Conservation (phyloP, 2,329 filamentous ascomycete species). For the Ilyonectria destructans region DNA sequence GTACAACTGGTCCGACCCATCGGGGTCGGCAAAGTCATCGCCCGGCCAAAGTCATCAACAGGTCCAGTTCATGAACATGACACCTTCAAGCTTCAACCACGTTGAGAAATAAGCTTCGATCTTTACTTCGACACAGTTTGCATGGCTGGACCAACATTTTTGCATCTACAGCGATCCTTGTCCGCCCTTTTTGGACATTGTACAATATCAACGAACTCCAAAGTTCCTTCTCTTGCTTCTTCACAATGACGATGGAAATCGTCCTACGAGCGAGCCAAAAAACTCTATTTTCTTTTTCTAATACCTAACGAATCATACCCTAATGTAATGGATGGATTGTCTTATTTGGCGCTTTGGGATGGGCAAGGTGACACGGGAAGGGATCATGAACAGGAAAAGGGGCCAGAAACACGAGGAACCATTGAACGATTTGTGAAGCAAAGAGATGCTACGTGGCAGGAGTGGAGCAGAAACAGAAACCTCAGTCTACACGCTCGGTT, state of each 20-base stretch:
- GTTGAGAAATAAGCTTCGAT: constrained; percentile 38
- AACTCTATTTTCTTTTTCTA: constrained; percentile 34
- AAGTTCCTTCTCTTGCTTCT: constrained; percentile 18
- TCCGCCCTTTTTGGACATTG: constrained; percentile 34
- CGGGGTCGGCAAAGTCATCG: constrained; percentile 55
- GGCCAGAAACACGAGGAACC: constrained; percentile 20
- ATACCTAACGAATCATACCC: constrained; percentile 48
- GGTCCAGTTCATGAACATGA: constrained; percentile 57
- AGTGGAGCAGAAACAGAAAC: background rate
- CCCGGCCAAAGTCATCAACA: constrained; percentile 52
- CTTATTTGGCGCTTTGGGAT: constrained; percentile 45
- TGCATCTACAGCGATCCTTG: constrained; percentile 38
- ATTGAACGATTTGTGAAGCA: constrained; percentile 17
- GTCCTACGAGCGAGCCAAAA: constrained; percentile 33
- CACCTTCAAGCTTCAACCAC: constrained; percentile 50
- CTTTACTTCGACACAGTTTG: constrained; percentile 12
- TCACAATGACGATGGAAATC: constrained; percentile 24
- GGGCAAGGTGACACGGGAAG: constrained; percentile 27
- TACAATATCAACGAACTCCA: constrained; percentile 42
- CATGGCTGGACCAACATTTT: constrained; percentile 21
- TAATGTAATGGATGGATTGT: constrained; percentile 51
- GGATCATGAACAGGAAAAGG: constrained; percentile 28
- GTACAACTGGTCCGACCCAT: constrained; percentile 68
- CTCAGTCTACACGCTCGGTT: constrained; percentile 8
- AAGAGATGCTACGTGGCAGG: constrained; percentile 10